These are phyloP conservation scores for Saprolegnia diclina DNA, from an alignment of 352 stramenopile genomes.

Conservation along the genomic window DNA sequence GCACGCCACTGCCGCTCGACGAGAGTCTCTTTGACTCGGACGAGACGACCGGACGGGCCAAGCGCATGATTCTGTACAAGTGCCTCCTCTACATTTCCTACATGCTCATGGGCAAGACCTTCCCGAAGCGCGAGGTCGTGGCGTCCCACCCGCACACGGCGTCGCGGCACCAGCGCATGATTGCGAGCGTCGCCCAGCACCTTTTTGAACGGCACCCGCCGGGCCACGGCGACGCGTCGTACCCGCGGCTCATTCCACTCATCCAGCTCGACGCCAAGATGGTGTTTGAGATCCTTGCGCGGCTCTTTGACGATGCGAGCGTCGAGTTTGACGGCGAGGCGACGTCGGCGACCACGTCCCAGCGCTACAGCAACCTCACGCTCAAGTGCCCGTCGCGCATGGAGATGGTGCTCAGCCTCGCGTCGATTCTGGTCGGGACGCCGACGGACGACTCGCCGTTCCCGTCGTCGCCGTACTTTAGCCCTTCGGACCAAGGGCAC, in stretches of 20 bases:
- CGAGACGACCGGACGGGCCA: constrained; percentile 44
- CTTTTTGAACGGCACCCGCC: constrained; percentile 70
- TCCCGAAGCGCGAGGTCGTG: constrained; percentile 79
- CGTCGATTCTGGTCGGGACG: constrained; percentile 66
- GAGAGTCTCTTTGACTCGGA: constrained; percentile 28
- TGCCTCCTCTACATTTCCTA: constrained; percentile 88
- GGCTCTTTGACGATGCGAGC: constrained; percentile 74
- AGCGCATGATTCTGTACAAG: constrained; percentile 79
- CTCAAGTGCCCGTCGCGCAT: constrained; percentile 75
- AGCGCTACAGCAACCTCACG: constrained; percentile 16
- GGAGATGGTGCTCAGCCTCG: constrained; percentile 78
- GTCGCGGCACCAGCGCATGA: constrained; percentile 44
- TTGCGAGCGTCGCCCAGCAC: constrained; percentile 67
- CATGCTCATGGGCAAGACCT: constrained; percentile 84
- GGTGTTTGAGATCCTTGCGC: constrained; percentile 74
- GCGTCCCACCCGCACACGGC: constrained; percentile 45
- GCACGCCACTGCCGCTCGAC: constrained; percentile 33
- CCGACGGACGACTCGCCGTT: constrained; percentile 9
- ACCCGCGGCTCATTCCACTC: constrained; percentile 76
- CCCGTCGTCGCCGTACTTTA: constrained; percentile 39
- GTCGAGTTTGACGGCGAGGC: constrained; percentile 84
- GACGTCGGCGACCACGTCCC: constrained; percentile 28
- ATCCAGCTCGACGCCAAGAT: constrained; percentile 74
- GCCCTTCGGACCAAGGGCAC: constrained; percentile 75
- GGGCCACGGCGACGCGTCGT: constrained; percentile 34